Conservation (phyloP, 495 filamentous ascomycete species). For the Viridothelium virens region DNA sequence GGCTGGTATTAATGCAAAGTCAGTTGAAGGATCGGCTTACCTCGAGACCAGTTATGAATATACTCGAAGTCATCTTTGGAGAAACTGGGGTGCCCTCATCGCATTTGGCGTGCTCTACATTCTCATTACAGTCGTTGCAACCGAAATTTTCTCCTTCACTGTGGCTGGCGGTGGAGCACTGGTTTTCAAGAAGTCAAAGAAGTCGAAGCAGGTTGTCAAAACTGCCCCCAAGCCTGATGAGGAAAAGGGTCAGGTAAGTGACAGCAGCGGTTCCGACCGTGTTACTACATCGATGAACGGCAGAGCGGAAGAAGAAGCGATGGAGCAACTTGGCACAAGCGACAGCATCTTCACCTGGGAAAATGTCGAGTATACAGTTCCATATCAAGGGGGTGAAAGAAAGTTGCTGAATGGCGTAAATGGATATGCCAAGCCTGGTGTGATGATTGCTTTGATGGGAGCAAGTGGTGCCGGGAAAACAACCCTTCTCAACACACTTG, state of each 20-base stretch:
- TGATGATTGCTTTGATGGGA: conserved; percentile 76
- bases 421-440: conserved; percentile 73
- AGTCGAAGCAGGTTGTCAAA: conserved; percentile 46
- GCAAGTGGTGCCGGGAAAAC: conserved; percentile 81
- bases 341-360: conserved; percentile 70
- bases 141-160: conserved; percentile 31
- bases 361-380: conserved; percentile 64
- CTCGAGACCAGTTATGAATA: conserved; percentile 49
- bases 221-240: conserved; percentile 35
- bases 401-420: conserved; percentile 65
- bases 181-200: conserved; percentile 60
- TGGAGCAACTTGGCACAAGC: conserved; percentile 50
- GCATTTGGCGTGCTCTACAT: conserved; percentile 42
- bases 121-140: conserved; percentile 31
- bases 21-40: conserved; percentile 49
- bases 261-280: conserved; percentile 15
- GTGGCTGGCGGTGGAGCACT: conserved; percentile 43
- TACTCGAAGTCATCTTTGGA: conserved; percentile 50
- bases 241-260: conserved; percentile 38
- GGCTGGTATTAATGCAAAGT: conserved; percentile 45
- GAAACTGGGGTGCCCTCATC: conserved; percentile 54
- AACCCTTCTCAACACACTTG: conserved; percentile 64
- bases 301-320: conserved; percentile 37
- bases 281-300: conserved; percentile 22
- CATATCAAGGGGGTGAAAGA: conserved; percentile 59